Base-by-base conservation (phyloP, 768 basidiomycete genomes). In the Coprinopsis cinerea region DNA sequence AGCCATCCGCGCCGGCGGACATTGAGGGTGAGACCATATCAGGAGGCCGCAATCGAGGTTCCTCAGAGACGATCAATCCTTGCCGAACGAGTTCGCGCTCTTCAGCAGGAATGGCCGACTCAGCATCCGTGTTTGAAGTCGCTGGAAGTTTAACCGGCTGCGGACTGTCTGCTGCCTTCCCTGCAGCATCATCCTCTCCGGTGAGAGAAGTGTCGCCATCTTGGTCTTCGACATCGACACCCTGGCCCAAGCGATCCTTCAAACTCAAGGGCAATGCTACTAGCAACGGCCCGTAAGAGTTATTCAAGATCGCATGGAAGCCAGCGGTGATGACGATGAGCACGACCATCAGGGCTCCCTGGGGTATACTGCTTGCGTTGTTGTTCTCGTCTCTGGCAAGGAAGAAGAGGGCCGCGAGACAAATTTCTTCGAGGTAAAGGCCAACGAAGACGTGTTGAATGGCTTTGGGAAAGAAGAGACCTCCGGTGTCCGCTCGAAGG, bases 401-500 rank as follows among this genome's bases (percentile, higher is more conserved):
- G 84, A 99, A 97, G 78, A 98, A 96, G 53, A 97, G 68, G 2
- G 88, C 89, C 26, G 78, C 77, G 28, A 96, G 71, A 62, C 88
- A 92, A 43, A 97, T 59, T 56, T 96, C 85, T 63, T 94, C 81
- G 39, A 99, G 76, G 62, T 99, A 99, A 62, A 98, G 59, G 2
- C 95, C 96, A 18, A 93, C 91, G 56, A 98, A 97, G 25, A 95
- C 61, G 60, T 98, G 96, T 43, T 89, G 83, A 23, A 98, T 80
- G 3, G 96, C 95, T 66, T 85, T 89, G 20, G 94, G 94, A 76
- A 92, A 98, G 75, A 96, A 98, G 43, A 90, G 63, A 0, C 96
- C 96, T 30, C 95, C 95, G 0, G 92, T 95, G 48, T 96, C 93
- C 44, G 70, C 70, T 3, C 75, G 67, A 0, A 75, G 62, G 2